phyloP scores from a whole-genome alignment of 768 basidiomycete genomes.

The Boletus pseudo-olivaceus region DNA sequence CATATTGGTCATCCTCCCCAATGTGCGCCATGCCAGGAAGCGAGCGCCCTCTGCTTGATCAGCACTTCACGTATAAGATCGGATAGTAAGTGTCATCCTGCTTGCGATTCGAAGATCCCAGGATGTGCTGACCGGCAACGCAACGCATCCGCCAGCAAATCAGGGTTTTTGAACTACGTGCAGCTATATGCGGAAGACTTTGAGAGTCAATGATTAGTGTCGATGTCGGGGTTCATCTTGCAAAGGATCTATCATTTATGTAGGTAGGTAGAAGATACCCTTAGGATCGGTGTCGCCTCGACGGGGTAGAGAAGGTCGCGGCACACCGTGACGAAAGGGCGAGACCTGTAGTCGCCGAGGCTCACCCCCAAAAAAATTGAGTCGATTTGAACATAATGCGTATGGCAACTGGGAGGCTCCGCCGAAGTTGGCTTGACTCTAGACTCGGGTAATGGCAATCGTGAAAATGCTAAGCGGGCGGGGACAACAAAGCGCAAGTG shows the following conservation, averaged over 20 bases:
- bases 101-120: not conserved
- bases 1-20: constrained; percentile 40
- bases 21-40: constrained; percentile 19
- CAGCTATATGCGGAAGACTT: constrained; percentile 39
- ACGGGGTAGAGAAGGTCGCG: not conserved
- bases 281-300: not conserved
- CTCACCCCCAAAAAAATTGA: not conserved
- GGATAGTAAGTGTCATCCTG: constrained; percentile 26
- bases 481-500: not conserved
- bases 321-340: not conserved
- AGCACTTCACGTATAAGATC: constrained; percentile 27
- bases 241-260: not conserved
- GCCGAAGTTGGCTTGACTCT: too few species aligned
- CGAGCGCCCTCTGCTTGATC: constrained; percentile 18
- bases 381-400: not conserved
- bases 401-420: not conserved
- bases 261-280: constrained; percentile 1
- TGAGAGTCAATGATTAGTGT: constrained; percentile 6
- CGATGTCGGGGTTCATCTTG: not conserved
- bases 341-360: not conserved
- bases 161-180: constrained; percentile 38
- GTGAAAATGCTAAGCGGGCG: not conserved
- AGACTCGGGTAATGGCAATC: not conserved
- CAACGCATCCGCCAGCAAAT: constrained; percentile 21
- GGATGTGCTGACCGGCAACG: not conserved